These are phyloP conservation scores for Aspergillus conjunctus DNA, from an alignment of 495 filamentous ascomycete species.

Conservation along the genomic window DNA sequence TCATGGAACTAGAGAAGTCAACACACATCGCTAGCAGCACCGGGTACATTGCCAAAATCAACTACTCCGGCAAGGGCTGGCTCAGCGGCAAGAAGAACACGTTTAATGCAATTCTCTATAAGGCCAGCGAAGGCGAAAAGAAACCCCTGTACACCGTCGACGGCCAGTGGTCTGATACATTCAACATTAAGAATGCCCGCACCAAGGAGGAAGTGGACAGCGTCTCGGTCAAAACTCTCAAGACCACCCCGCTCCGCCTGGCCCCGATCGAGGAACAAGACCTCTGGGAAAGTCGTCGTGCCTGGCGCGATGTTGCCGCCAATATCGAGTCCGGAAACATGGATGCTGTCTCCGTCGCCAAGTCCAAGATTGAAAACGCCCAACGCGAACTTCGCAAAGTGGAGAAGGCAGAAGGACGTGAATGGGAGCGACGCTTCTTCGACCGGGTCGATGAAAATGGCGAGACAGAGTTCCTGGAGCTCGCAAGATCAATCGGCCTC, in stretches of 20 bases:
- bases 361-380: constrained; percentile 86
- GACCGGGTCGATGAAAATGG: constrained; percentile 51
- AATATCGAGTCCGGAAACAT: constrained; percentile 82
- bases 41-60: constrained; percentile 89
- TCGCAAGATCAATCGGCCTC: constrained; percentile 61
- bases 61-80: constrained; percentile 93
- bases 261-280: constrained; percentile 81
- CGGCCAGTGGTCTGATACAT: constrained; percentile 88
- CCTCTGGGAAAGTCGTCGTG: constrained; percentile 81
- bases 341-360: constrained; percentile 74
- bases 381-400: constrained; percentile 82
- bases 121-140: constrained; percentile 71
- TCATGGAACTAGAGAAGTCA: constrained; percentile 81
- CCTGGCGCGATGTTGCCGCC: constrained; percentile 82
- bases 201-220: constrained; percentile 69
- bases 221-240: constrained; percentile 63
- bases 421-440: constrained; percentile 90
- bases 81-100: constrained; percentile 93
- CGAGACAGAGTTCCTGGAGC: constrained; percentile 57
- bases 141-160: constrained; percentile 81
- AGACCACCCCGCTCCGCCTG: constrained; percentile 69
- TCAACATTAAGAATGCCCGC: constrained; percentile 73
- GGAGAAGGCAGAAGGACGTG: constrained; percentile 74
- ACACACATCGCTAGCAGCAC: constrained; percentile 82
- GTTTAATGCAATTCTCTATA: constrained; percentile 77